Percentiles rank a stretch among this genome's conserved stretches.
Conservation (phyloP, 2,329 filamentous ascomycete species). For the Ambrosiella beaveri region DNA sequence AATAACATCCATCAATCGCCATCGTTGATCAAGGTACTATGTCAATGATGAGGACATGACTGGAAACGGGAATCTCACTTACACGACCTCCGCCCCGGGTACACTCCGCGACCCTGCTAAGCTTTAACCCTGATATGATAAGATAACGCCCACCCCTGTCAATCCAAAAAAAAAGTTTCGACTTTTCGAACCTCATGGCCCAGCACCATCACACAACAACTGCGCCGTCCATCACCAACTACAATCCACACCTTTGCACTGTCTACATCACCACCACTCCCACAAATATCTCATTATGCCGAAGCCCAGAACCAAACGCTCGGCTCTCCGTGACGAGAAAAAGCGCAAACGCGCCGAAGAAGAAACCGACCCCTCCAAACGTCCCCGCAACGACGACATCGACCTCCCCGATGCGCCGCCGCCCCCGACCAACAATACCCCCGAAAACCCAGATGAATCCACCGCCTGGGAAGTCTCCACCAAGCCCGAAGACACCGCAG, state of each 20-base stretch:
- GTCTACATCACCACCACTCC: neutral
- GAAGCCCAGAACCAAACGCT: constrained; percentile 28
- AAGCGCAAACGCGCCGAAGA: constrained; percentile 24
- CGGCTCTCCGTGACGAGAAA: constrained; percentile 23
- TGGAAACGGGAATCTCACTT: too few species aligned
- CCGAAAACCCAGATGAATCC: constrained; percentile 1
- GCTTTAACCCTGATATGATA: constrained; percentile 11
- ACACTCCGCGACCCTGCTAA: neutral
- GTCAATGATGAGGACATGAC: too few species aligned
- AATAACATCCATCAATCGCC: too few species aligned
- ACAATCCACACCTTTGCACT: neutral
- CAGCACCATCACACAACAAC: neutral
- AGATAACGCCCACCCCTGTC: constrained; percentile 14
- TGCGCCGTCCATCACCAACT: neutral
- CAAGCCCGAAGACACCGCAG: neutral
- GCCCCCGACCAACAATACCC: neutral
- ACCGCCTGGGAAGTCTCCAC: constrained; percentile 9
- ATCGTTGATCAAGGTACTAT: too few species aligned
- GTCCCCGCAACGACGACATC: constrained; percentile 16
- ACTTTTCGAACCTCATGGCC: neutral
- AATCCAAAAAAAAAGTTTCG: constrained; percentile 7
- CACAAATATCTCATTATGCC: constrained; percentile 21
- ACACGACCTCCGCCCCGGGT: too few species aligned
- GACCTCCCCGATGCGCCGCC: constrained; percentile 2
- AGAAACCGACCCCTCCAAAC: constrained; percentile 13